Evolutionary conservation across 2,329 filamentous ascomycete genomes (phyloP).

Genomic region (Botrytis squamosa): DNA sequence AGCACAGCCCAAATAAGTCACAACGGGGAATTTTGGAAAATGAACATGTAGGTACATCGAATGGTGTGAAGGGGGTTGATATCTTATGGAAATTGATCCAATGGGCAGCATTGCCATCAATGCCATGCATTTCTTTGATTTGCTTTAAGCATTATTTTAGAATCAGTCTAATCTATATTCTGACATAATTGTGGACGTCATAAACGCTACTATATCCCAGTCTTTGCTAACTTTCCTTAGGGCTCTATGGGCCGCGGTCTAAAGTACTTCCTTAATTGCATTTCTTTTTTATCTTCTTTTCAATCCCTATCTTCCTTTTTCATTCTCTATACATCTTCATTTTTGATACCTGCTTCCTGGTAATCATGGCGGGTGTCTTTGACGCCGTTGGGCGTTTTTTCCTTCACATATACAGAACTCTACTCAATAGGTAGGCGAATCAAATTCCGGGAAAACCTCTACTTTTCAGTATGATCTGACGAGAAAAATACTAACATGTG

Average conservation of each 20-base stretch:
- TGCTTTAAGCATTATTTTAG: background rate
- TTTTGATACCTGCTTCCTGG: background rate
- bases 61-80: background rate
- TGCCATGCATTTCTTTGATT: background rate
- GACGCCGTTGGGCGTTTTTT: slow-evolving; percentile 29
- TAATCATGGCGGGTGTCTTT: slow-evolving; percentile 25
- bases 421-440: slow-evolving; percentile 32
- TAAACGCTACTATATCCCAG: background rate
- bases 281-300: background rate
- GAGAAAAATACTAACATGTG: background rate
- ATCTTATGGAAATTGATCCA: background rate
- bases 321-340: background rate
- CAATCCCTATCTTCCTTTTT: background rate
- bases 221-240: background rate
- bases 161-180: background rate
- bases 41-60: background rate
- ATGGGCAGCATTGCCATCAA: background rate
- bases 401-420: slow-evolving; percentile 33
- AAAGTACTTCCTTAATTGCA: slow-evolving; percentile 5
- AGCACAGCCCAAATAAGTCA: background rate
- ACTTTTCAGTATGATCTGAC: background rate
- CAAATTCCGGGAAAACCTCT: background rate
- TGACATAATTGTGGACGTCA: slow-evolving; percentile 3
- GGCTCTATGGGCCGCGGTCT: background rate
- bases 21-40: background rate